phyloP scores from a whole-genome alignment of 768 basidiomycete species.

The Kwoniella heveanensis region DNA sequence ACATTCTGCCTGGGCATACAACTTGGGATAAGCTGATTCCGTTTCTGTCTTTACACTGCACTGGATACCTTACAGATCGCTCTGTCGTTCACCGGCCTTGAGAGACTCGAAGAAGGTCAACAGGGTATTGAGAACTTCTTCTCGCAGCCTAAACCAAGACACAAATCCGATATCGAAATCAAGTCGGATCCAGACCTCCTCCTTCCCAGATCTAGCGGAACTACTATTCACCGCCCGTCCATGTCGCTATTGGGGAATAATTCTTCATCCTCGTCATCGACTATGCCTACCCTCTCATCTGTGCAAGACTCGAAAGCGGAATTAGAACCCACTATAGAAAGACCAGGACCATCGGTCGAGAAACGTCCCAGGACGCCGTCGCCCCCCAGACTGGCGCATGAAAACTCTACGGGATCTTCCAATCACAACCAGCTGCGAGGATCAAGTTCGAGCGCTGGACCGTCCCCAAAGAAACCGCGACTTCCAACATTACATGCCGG shows the following conservation, averaged over 20 bases:
- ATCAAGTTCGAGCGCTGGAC: conserved; percentile 6
- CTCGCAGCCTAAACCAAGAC: conserved; percentile 49
- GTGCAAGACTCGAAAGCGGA: not conserved
- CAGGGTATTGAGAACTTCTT: conserved; percentile 87
- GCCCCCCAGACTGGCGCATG: not conserved
- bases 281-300: conserved; percentile 1
- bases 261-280: conserved; percentile 4
- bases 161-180: not conserved
- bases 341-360: not conserved
- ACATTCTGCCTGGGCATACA: too few relatives aligned
- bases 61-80: conserved; percentile 48
- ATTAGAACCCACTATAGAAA: not conserved
- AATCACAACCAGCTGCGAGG: conserved; percentile 2
- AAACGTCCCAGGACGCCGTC: conserved; percentile 12
- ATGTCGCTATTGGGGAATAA: not conserved
- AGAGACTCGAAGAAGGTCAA: conserved; percentile 65
- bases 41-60: too few relatives aligned
- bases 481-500: conserved; percentile 44
- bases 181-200: not conserved
- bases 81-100: conserved; percentile 48
- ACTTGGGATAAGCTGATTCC: too few relatives aligned
- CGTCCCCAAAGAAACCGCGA: conserved; percentile 42
- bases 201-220: not conserved
- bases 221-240: not conserved
- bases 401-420: conserved; percentile 22